Conservation (phyloP, 768 basidiomycete genomes). For the Tulasnella sp. region DNA sequence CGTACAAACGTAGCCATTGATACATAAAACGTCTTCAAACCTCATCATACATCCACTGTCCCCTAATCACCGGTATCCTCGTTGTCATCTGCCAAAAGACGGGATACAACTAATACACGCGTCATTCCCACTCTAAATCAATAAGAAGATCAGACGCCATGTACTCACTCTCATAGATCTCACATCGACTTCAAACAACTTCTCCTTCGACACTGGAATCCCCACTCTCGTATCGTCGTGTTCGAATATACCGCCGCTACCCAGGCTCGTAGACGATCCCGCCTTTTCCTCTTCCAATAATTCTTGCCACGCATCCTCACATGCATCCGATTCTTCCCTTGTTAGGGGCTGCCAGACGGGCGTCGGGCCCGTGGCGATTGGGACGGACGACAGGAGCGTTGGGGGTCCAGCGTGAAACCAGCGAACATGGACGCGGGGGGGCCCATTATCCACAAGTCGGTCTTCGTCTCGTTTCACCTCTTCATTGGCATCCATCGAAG, state of each 20-base stretch:
- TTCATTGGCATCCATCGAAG: too few species aligned
- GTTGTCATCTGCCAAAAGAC: constrained; percentile 33
- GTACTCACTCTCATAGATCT: constrained; percentile 21
- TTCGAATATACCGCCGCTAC: constrained; percentile 13
- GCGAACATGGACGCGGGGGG: constrained; percentile 15
- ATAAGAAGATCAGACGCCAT: not conserved
- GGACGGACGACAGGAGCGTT: constrained; percentile 19
- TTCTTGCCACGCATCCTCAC: constrained; percentile 23
- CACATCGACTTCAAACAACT: constrained; percentile 25
- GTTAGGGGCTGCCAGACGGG: constrained; percentile 22
- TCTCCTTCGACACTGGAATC: constrained; percentile 21
- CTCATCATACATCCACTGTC: constrained; percentile 31
- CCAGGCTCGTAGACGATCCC: not conserved
- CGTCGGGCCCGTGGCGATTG: constrained; percentile 15
- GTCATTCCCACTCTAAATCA: not conserved
- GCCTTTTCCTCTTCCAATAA: constrained; percentile 18
- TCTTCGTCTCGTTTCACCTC: too few species aligned
- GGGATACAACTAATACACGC: constrained; percentile 24
- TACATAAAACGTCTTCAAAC: constrained; percentile 18
- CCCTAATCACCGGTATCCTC: constrained; percentile 29
- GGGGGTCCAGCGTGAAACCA: constrained; percentile 17
- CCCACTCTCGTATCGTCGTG: constrained; percentile 21
- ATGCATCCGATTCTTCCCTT: constrained; percentile 21
- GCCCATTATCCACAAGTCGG: not conserved
- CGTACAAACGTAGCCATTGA: not conserved